These are phyloP conservation scores for Colletotrichum tropicicola DNA, from an alignment of 2,329 filamentous ascomycete species.

Conservation along the genomic window DNA sequence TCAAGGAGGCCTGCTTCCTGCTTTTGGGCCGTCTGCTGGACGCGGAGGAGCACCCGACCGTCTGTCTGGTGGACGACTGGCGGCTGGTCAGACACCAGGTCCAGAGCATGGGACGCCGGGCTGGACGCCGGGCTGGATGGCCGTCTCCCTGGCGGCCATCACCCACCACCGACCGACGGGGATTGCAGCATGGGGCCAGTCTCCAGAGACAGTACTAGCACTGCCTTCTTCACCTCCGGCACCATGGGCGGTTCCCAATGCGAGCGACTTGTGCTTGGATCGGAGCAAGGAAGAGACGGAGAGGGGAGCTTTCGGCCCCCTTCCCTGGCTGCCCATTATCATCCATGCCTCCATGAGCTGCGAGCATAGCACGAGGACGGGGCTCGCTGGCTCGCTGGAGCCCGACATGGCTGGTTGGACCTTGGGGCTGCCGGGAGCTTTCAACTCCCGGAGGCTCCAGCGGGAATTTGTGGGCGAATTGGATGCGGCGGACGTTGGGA, in stretches of 20 bases:
- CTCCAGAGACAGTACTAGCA: constrained; percentile 25
- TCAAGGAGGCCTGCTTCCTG: background rate
- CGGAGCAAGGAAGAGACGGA: constrained; percentile 18
- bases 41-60: too few species aligned
- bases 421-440: background rate
- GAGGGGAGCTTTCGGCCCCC: background rate
- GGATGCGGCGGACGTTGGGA: constrained; percentile 7
- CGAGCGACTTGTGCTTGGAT: constrained; percentile 6
- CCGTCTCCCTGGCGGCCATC: constrained; percentile 3
- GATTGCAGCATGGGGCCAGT: constrained; percentile 10
- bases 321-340: background rate
- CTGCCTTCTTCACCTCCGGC: background rate
- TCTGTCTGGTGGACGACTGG: background rate
- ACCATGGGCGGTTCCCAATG: constrained; percentile 8
- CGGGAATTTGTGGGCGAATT: background rate
- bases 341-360: background rate
- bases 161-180: background rate
- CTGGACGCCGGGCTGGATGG: background rate
- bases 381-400: constrained; percentile 11
- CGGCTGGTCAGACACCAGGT: too few species aligned
- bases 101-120: background rate
- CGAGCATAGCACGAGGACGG: constrained; percentile 12
- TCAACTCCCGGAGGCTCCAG: constrained; percentile 13
- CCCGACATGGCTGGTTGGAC: background rate
- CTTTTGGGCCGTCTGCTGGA: background rate